Conservation (phyloP, 2,329 filamentous ascomycete genomes). For the Falciphora oryzae region DNA sequence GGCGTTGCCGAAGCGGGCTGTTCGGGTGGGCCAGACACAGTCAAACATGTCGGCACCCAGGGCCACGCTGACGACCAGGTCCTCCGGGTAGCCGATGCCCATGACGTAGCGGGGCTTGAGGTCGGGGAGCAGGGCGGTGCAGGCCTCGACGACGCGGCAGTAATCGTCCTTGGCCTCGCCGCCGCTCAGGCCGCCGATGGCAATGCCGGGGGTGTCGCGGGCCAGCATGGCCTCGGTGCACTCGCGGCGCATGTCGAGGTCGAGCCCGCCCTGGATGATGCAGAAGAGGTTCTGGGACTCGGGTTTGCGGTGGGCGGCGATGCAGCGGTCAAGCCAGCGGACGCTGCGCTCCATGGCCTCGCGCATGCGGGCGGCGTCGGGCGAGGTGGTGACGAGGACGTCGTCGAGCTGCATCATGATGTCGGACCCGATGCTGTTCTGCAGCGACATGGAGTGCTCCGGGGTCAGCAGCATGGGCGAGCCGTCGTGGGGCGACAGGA, state of each 20-base stretch:
- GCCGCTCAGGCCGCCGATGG: constrained; percentile 89
- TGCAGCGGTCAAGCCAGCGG: constrained; percentile 93
- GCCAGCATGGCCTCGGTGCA: constrained; percentile 86
- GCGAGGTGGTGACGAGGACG: constrained; percentile 92
- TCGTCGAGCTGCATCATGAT: constrained; percentile 99
- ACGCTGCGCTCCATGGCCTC: constrained; percentile 94
- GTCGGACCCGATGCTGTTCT: constrained; percentile 96
- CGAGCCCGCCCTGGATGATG: constrained; percentile 94
- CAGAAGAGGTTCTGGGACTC: constrained; percentile 90
- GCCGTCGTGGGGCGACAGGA: constrained; percentile 93
- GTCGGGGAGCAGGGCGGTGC: constrained; percentile 78
- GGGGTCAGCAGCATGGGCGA: constrained; percentile 94
- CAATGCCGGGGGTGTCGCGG: constrained; percentile 89
- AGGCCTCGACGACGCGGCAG: constrained; percentile 82
- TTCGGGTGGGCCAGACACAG: constrained; percentile 96
- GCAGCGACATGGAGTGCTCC: constrained; percentile 91
- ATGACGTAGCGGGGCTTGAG: constrained; percentile 98
- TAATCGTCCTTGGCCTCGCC: constrained; percentile 93
- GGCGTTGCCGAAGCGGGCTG: constrained; percentile 92
- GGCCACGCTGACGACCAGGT: constrained; percentile 87
- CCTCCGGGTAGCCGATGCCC: constrained; percentile 97
- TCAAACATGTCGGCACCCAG: constrained; percentile 99
- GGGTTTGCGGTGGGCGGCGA: constrained; percentile 79
- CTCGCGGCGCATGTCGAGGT: constrained; percentile 75
- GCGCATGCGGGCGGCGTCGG: constrained; percentile 78